Evolutionary conservation across 345 rosid genomes (phyloP).

Genomic region (Eucalyptus polyanthemos): DNA sequence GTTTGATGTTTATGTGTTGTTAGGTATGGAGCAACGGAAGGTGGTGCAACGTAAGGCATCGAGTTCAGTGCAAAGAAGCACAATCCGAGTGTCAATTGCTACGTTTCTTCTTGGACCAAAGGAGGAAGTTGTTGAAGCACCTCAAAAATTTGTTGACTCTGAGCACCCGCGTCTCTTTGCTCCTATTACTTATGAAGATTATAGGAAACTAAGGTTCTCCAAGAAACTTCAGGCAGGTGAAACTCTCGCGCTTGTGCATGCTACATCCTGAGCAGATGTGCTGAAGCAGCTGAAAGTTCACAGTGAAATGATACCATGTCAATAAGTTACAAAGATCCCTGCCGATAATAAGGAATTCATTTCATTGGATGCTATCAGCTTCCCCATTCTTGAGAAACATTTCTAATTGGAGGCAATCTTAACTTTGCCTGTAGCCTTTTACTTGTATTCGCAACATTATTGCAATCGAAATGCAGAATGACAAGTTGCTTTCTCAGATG

Average conservation of each 20-base stretch:
- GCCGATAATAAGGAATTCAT: background rate
- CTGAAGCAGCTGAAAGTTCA: background rate
- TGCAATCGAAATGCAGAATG: background rate
- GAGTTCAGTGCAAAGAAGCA: slow-evolving; percentile 76
- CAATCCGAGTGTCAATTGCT: slow-evolving; percentile 53
- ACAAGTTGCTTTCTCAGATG: background rate
- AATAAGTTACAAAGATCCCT: background rate
- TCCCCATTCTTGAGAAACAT: background rate
- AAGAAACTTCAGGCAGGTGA: slow-evolving; percentile 37
- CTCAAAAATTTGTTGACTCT: slow-evolving; percentile 25
- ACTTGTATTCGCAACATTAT: background rate
- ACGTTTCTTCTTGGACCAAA: slow-evolving; percentile 59
- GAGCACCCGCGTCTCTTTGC: slow-evolving; percentile 34
- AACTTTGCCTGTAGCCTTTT: background rate
- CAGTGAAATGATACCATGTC: background rate
- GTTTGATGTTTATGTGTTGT: background rate
- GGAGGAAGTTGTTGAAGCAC: slow-evolving; percentile 28
- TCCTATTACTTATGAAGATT: slow-evolving; percentile 30
- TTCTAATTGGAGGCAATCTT: background rate
- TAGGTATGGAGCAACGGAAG: slow-evolving; percentile 87
- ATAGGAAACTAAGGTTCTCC: slow-evolving; percentile 29
- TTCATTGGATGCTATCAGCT: background rate
- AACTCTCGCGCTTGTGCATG: slow-evolving; percentile 20
- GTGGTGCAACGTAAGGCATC: slow-evolving; percentile 53
- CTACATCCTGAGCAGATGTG: background rate